Evolutionary conservation across 2,329 filamentous ascomycete genomes (phyloP).

Genomic region (Colletotrichum neosansevieriae): DNA sequence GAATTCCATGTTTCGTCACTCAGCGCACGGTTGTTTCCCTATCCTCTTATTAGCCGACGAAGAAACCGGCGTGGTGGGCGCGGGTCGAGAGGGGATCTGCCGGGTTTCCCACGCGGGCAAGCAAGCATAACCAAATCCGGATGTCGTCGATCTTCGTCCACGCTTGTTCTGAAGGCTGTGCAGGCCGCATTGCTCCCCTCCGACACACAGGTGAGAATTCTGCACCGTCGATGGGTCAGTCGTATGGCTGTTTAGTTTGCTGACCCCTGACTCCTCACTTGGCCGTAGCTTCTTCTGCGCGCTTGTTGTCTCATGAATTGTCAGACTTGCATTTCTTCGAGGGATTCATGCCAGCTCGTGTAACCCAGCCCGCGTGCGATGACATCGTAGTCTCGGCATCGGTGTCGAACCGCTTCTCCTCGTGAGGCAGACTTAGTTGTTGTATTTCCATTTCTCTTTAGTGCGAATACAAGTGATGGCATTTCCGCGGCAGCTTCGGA

Average conservation of each 20-base stretch:
- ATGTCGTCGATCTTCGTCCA: slow-evolving; percentile 16
- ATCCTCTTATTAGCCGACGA: background rate
- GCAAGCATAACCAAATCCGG: slow-evolving; percentile 37
- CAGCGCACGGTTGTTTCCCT: slow-evolving; percentile 32
- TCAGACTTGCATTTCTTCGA: slow-evolving; percentile 18
- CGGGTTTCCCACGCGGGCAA: slow-evolving; percentile 22
- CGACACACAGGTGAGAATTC: slow-evolving; percentile 33
- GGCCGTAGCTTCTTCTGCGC: background rate
- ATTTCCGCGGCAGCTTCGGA: slow-evolving; percentile 8
- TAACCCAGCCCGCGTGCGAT: background rate
- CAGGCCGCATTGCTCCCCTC: slow-evolving; percentile 20
- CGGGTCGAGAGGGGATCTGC: slow-evolving; percentile 24
- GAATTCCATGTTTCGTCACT: slow-evolving; percentile 33
- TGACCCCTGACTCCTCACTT: slow-evolving; percentile 1
- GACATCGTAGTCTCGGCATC: slow-evolving; percentile 8
- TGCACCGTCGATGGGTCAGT: slow-evolving; percentile 11
- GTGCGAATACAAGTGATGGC: background rate
- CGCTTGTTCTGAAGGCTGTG: slow-evolving; percentile 34
- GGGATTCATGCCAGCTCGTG: background rate
- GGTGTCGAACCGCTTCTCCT: background rate
- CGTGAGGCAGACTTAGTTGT: background rate
- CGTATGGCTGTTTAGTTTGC: slow-evolving; percentile 28
- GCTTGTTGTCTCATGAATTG: slow-evolving; percentile 31
- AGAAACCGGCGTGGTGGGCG: slow-evolving; percentile 7
- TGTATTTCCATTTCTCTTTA: too few relatives aligned